A percentile compares a stretch with the other conserved stretches of the same genome.
Evolutionary conservation across 805 yeast species (phyloP).

Genomic region (Ascoidea asiatica): DNA sequence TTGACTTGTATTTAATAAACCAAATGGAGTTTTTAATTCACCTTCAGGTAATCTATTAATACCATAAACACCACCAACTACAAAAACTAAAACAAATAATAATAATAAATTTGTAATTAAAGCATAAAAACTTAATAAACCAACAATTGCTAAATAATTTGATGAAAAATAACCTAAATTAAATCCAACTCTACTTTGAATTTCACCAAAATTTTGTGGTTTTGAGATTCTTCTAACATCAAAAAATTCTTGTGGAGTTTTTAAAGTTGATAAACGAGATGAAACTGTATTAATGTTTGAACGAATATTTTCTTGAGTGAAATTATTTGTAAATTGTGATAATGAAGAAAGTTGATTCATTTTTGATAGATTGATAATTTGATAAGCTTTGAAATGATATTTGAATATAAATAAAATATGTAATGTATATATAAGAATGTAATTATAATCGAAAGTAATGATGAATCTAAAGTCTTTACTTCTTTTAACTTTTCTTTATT

Average conservation of each 20-base stretch:
- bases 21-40: conserved; percentile 67
- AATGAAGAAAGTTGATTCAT: conserved; percentile 13
- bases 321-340: conserved; percentile 29
- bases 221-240: conserved; percentile 81
- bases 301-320: conserved; percentile 35
- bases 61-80: conserved; percentile 62
- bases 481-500: background rate
- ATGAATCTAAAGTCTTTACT: background rate
- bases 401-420: background rate
- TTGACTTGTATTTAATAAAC: conserved; percentile 61
- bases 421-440: no score
- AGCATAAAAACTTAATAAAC: conserved; percentile 67
- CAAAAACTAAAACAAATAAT: conserved; percentile 68
- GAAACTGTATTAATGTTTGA: conserved; percentile 42
- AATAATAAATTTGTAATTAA: conserved; percentile 75
- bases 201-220: conserved; percentile 80
- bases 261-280: conserved; percentile 51
- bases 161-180: conserved; percentile 80
- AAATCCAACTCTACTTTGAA: conserved; percentile 78
- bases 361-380: background rate
- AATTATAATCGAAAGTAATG: background rate
- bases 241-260: conserved; percentile 89
- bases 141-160: conserved; percentile 68
- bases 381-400: background rate
- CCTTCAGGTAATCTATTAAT: conserved; percentile 71